phyloP scores from a whole-genome alignment of 2,329 filamentous ascomycete genomes.

The Sporothrix brunneoviolacea region DNA sequence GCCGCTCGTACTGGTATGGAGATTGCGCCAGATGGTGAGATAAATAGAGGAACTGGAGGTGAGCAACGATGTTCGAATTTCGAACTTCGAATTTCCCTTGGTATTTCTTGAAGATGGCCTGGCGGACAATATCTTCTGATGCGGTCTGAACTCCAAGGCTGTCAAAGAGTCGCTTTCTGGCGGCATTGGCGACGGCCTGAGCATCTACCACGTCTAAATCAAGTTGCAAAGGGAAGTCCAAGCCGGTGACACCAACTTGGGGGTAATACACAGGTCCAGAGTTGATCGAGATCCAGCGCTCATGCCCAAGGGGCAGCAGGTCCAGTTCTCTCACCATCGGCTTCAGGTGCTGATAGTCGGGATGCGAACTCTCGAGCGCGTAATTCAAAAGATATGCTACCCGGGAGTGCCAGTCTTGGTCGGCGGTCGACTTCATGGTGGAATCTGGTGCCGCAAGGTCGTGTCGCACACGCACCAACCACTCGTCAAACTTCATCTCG shows the following conservation, averaged over 20 bases:
- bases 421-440: not conserved
- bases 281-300: not conserved
- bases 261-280: constrained; percentile 2
- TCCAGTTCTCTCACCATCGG: not conserved
- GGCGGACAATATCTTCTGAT: not conserved
- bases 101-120: not conserved
- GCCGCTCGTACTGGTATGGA: not conserved
- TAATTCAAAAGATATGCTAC: not conserved
- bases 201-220: not conserved
- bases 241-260: not conserved
- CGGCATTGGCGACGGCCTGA: not conserved
- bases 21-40: not conserved
- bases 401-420: not conserved
- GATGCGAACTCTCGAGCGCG: not conserved
- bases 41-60: not conserved
- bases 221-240: not conserved
- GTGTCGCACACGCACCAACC: not conserved
- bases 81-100: not conserved
- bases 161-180: not conserved
- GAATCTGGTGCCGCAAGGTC: not conserved
- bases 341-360: no score
- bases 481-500: not conserved
- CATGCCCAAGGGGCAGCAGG: not conserved
- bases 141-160: not conserved
- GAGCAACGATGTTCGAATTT: not conserved